phyloP scores from a whole-genome alignment of 345 rosid genomes.

The Ceriops zippeliana region DNA sequence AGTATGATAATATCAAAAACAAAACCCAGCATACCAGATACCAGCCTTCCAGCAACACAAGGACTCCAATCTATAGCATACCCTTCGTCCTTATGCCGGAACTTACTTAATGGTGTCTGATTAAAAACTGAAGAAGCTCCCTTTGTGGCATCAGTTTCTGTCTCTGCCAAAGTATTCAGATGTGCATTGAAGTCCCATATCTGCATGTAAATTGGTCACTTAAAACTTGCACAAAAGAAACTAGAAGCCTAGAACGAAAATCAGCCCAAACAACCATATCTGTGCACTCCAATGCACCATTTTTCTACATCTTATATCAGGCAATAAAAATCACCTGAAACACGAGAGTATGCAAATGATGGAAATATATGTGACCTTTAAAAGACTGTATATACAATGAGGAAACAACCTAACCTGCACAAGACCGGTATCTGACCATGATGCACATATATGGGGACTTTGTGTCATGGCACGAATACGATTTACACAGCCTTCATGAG shows the following conservation, averaged over 20 bases:
- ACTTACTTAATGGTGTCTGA: constrained; percentile 72
- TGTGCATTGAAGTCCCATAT: constrained; percentile 86
- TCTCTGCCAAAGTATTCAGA: constrained; percentile 70
- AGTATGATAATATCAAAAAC: neutral
- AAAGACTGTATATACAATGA: neutral
- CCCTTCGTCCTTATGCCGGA: constrained; percentile 92
- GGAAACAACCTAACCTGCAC: constrained; percentile 63
- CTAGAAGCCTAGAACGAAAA: neutral
- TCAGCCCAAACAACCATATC: too few relatives aligned
- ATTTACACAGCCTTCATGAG: constrained; percentile 85
- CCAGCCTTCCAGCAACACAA: constrained; percentile 70
- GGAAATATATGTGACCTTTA: too few relatives aligned
- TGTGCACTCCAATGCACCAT: neutral
- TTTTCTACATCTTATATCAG: neutral
- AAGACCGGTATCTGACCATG: constrained; percentile 90
- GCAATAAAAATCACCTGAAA: neutral
- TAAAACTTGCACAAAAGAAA: neutral
- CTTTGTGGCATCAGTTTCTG: constrained; percentile 54
- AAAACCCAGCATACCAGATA: constrained; percentile 52
- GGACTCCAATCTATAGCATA: constrained; percentile 95
- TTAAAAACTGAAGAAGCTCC: constrained; percentile 60
- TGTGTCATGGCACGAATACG: constrained; percentile 91
- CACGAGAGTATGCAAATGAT: too few relatives aligned
- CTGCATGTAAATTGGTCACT: constrained; percentile 32
- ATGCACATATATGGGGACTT: constrained; percentile 81